A percentile compares a stretch with the other conserved stretches of the same genome.
phyloP scores from a whole-genome alignment of 139 green algal species.

The Asterochloris erici region DNA sequence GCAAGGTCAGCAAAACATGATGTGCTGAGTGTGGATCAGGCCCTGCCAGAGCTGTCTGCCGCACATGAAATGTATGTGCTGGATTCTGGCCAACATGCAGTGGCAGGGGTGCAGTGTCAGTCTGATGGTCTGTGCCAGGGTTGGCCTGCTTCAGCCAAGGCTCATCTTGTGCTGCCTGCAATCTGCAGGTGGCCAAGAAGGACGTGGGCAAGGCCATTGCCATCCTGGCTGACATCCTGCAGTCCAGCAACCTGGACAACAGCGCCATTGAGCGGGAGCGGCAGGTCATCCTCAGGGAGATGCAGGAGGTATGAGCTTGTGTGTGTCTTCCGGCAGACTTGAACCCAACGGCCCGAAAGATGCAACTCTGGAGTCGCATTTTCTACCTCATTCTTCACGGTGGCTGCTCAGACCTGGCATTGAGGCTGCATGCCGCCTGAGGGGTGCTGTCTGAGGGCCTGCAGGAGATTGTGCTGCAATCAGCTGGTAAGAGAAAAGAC shows the following conservation, averaged over 20 bases:
- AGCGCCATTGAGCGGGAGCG: constrained; percentile 86
- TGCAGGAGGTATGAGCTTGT: constrained; percentile 79
- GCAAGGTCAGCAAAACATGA: neutral
- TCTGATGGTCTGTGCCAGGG: too few species aligned
- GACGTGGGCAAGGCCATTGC: constrained; percentile 88
- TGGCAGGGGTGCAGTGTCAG: too few species aligned
- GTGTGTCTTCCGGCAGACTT: neutral
- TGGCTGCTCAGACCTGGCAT: neutral
- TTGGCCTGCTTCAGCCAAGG: too few species aligned
- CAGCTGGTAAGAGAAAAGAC: neutral
- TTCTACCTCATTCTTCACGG: neutral
- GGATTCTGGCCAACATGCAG: too few species aligned
- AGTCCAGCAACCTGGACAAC: constrained; percentile 89
- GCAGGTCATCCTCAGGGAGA: constrained; percentile 95
- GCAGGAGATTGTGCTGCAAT: neutral
- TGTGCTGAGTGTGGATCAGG: too few species aligned
- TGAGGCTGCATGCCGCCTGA: neutral
- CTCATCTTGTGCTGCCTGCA: too few species aligned
- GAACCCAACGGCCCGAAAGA: too few species aligned
- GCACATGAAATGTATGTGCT: too few species aligned
- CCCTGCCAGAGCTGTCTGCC: too few species aligned
- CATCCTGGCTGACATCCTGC: constrained; percentile 96
- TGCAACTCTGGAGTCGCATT: too few species aligned
- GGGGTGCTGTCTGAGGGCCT: neutral
- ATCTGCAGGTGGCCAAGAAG: constrained; percentile 44